Base-by-base conservation (phyloP, 139 green algal genomes). In the Zygnema circumcarinatum region DNA sequence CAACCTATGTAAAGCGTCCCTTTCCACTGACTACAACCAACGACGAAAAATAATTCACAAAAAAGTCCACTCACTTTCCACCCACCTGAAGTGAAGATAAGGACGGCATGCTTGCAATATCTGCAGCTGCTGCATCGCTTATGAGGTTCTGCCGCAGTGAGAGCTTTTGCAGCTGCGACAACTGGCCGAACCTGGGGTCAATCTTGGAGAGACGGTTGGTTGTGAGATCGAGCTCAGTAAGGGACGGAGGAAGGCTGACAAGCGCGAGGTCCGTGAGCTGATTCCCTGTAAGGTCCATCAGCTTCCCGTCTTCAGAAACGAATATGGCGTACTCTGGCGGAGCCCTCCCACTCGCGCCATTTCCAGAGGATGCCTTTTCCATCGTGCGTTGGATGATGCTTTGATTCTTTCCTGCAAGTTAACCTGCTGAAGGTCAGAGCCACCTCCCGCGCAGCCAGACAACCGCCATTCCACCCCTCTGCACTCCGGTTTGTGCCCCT, bases 211-310 rank as follows among this genome's bases (percentile, higher is more conserved):
- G 76, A 78, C 84, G 84, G 76, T 89, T 89, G 75, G 76, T 76
- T 76, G 84, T 89, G 21, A 89, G 76, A 33, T 89, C 84, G 16
- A 89, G 42, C 82, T 89, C 84, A 22, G 84, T 89, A 29, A 89
- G 35, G 31, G 78, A 84, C 2, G 84, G 76, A 79, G 76, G 75
- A 1, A 89, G 76, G 3, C 11, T 11, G 3, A 89, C 74, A 39
- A 22, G 22, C n/a, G 32, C 74, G 25, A 89, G 84, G 39, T 35
- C 36, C 47, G 76, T 75, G 31, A 89, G 76, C 39, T 89, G 84
- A 32, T 87, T 87, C 21, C 84, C 84, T 38, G 84, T 89, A n/a
- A 89, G n/a, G 36, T 89, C 84, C 29, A 89, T 47, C 2, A 89
- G 32, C 16, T 83, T 29, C 16, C 36, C 32, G 3, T 89, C 84